These are phyloP conservation scores for Penicillium robsamsonii DNA, from an alignment of 495 filamentous ascomycete genomes.

Conservation along the genomic window DNA sequence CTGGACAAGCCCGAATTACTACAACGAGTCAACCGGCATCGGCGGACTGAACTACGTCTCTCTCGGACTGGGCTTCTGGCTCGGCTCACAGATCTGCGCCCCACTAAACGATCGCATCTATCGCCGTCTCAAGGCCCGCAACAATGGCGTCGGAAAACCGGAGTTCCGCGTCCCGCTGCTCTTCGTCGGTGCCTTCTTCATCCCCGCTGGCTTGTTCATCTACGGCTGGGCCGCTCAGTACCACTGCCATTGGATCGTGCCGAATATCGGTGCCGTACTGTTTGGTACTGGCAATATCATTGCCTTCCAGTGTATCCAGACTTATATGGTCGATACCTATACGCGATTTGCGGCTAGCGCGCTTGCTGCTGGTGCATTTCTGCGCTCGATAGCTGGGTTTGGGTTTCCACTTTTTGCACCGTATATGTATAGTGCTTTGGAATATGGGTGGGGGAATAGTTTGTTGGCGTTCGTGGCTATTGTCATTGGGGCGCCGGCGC, in stretches of 20 bases:
- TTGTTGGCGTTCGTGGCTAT: constrained; percentile 55
- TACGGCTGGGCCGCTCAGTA: constrained; percentile 71
- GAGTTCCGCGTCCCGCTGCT: constrained; percentile 71
- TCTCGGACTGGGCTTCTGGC: constrained; percentile 66
- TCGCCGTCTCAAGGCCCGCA: constrained; percentile 55
- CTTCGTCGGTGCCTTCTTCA: constrained; percentile 53
- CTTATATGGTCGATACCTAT: constrained; percentile 77
- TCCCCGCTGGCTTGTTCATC: constrained; percentile 64
- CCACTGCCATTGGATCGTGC: constrained; percentile 66
- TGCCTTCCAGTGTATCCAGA: constrained; percentile 67
- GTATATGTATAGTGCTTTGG: constrained; percentile 55
- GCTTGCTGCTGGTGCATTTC: constrained; percentile 61
- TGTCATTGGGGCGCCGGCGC: constrained; percentile 56
- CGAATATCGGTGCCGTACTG: constrained; percentile 64
- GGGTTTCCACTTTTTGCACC: constrained; percentile 76
- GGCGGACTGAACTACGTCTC: constrained; percentile 70
- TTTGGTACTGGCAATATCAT: constrained; percentile 61
- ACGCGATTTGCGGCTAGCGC: constrained; percentile 72
- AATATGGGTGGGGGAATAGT: constrained; percentile 67
- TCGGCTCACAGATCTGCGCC: constrained; percentile 61
- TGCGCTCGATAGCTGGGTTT: constrained; percentile 69
- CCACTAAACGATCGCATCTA: constrained; percentile 67
- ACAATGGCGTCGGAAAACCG: constrained; percentile 56
- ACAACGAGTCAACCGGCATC: constrained; percentile 59
- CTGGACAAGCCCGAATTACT: constrained; percentile 52